Conservation (phyloP, 1,139 yeast genomes). For the Geotrichum reessii region DNA sequence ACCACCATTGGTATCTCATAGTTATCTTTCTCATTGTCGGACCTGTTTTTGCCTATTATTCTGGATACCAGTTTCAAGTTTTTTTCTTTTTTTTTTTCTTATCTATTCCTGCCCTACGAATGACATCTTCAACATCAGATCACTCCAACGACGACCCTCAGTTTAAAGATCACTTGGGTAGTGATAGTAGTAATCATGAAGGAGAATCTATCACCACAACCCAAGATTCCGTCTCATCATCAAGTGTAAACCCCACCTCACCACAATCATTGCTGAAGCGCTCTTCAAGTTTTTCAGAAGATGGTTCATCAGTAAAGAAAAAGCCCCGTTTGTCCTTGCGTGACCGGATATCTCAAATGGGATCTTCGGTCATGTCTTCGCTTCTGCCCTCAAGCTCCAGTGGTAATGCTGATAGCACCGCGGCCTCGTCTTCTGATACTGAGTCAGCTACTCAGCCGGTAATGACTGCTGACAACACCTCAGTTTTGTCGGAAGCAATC, state of each 20-base stretch:
- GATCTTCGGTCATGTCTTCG: constrained; percentile 17
- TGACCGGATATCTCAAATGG: constrained; percentile 17
- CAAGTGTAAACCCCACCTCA: neutral
- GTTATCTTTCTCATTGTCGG: neutral
- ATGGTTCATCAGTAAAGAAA: constrained; percentile 1
- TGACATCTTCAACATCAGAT: neutral
- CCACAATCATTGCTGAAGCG: constrained; percentile 1
- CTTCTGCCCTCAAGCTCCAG: constrained; percentile 13
- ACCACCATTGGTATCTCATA: neutral
- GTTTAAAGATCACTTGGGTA: neutral
- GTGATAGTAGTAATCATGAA: neutral
- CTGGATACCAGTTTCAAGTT: too few species aligned
- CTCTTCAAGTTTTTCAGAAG: neutral
- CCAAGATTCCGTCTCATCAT: neutral
- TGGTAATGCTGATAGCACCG: neutral
- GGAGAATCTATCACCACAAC: neutral
- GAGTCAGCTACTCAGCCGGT: neutral
- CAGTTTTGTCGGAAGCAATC: neutral
- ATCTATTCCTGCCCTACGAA: neutral
- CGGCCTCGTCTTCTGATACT: neutral
- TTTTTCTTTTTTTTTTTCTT: neutral
- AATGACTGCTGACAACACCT: neutral
- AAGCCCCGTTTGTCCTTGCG: constrained; percentile 10
- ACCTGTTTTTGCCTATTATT: neutral
- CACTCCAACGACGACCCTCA: neutral